Percentiles rank a stretch among this genome's conserved stretches.
phyloP scores from a whole-genome alignment of 768 basidiomycete genomes.

The Suillus discolor region DNA sequence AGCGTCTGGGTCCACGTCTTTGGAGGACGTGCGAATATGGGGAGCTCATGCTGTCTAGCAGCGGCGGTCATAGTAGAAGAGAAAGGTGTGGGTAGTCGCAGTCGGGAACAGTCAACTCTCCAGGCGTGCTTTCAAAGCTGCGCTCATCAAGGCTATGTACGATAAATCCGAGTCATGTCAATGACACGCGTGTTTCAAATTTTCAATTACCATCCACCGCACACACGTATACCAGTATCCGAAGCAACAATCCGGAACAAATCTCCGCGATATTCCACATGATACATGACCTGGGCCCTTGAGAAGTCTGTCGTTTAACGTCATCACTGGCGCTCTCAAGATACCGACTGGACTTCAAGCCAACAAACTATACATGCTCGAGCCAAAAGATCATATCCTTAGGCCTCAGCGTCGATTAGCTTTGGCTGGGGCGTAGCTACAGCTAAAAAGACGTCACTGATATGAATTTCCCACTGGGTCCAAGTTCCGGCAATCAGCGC shows the following conservation, averaged over 20 bases:
- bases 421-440: background rate
- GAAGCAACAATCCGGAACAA: background rate
- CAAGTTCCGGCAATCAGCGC: background rate
- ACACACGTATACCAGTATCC: background rate
- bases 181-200: background rate
- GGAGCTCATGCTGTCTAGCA: constrained; percentile 42
- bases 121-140: constrained; percentile 6
- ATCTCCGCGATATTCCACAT: background rate
- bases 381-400: too few species aligned
- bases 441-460: background rate
- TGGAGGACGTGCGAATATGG: constrained; percentile 55
- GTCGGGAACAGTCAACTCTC: constrained; percentile 9
- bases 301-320: background rate
- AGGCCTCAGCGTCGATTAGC: background rate
- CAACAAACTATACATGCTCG: background rate
- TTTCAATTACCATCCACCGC: background rate
- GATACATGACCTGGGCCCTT: background rate
- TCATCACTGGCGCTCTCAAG: background rate
- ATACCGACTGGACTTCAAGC: background rate
- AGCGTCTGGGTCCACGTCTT: constrained; percentile 55
- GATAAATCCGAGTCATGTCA: background rate
- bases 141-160: background rate
- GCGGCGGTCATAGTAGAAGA: constrained; percentile 23
- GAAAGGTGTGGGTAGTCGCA: constrained; percentile 6
- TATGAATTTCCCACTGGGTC: background rate